Evolutionary conservation across 208 protist genomes (phyloP).

Genomic region (Crithidia acanthocephali): DNA sequence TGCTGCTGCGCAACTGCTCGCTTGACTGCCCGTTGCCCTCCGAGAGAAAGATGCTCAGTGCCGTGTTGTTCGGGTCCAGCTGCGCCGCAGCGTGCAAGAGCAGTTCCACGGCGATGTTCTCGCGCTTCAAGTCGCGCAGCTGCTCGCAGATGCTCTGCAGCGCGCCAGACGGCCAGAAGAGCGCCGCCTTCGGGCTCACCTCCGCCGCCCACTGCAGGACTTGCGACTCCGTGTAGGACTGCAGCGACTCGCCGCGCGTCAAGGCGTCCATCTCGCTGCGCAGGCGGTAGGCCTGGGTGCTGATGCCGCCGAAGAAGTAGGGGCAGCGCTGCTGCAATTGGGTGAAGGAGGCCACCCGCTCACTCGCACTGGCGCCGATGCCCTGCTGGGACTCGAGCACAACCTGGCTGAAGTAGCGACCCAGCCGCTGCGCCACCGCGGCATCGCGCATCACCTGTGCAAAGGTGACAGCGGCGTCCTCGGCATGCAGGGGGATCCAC

Average conservation of each 20-base stretch:
- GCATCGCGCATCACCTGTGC: conserved; percentile 77
- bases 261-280: conserved; percentile 69
- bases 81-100: conserved; percentile 87
- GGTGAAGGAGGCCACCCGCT: conserved; percentile 46
- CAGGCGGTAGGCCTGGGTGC: conserved; percentile 70
- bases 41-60: conserved; percentile 60
- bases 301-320: conserved; percentile 80
- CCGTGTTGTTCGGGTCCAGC: conserved; percentile 71
- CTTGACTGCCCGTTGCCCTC: conserved; percentile 22
- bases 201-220: conserved; percentile 65
- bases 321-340: conserved; percentile 76
- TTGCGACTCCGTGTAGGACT: conserved; percentile 51
- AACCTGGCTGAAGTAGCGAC: conserved; percentile 57
- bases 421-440: conserved; percentile 66
- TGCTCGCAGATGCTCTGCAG: conserved; percentile 80
- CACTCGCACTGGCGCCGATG: conserved; percentile 39
- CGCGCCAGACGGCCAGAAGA: conserved; percentile 80
- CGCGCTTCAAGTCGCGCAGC: conserved; percentile 67
- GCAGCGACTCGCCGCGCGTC: conserved; percentile 45
- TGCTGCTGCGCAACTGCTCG: conserved; percentile 23
- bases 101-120: conserved; percentile 73
- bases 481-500: conserved; percentile 50
- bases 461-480: conserved; percentile 70
- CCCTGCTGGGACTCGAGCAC: conserved; percentile 59
- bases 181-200: conserved; percentile 61